phyloP scores from a whole-genome alignment of 352 stramenopile genomes.

The Achlya hypogyna region DNA sequence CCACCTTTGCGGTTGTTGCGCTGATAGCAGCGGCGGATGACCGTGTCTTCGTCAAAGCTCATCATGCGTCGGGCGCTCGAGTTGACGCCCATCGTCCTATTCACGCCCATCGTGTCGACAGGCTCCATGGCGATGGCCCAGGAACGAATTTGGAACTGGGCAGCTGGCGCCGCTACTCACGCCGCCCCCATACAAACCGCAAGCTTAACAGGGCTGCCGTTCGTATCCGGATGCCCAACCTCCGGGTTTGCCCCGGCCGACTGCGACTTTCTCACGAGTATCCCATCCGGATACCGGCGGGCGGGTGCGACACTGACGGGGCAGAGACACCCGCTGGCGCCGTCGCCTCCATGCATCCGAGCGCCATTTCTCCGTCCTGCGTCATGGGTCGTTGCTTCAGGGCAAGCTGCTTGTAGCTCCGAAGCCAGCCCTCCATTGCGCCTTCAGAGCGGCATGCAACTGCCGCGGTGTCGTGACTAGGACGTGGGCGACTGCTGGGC shows the following conservation, averaged over 20 bases:
- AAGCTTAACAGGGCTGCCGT: background rate
- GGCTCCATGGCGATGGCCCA: background rate
- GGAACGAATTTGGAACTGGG: slow-evolving; percentile 13
- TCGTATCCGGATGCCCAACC: background rate
- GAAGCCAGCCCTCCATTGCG: too few relatives aligned
- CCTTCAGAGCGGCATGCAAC: too few relatives aligned
- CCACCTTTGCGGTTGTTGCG: slow-evolving; percentile 86
- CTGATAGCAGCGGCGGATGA: slow-evolving; percentile 70
- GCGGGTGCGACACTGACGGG: too few relatives aligned
- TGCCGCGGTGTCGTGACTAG: too few relatives aligned
- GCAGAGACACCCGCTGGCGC: too few relatives aligned
- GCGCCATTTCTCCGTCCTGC: too few relatives aligned
- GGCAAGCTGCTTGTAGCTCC: too few relatives aligned
- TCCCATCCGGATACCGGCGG: background rate
- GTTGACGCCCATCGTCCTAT: background rate
- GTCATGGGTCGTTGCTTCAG: too few relatives aligned
- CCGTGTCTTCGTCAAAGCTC: background rate
- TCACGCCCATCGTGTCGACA: background rate
- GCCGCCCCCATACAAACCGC: background rate
- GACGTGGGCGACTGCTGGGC: too few relatives aligned
- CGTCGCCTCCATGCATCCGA: too few relatives aligned
- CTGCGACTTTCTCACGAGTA: background rate
- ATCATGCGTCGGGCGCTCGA: background rate
- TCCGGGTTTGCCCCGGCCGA: too few relatives aligned
- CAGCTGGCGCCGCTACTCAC: slow-evolving; percentile 9